Conservation (phyloP, 306 rosid species). For the Pyrus bretschneideri region DNA sequence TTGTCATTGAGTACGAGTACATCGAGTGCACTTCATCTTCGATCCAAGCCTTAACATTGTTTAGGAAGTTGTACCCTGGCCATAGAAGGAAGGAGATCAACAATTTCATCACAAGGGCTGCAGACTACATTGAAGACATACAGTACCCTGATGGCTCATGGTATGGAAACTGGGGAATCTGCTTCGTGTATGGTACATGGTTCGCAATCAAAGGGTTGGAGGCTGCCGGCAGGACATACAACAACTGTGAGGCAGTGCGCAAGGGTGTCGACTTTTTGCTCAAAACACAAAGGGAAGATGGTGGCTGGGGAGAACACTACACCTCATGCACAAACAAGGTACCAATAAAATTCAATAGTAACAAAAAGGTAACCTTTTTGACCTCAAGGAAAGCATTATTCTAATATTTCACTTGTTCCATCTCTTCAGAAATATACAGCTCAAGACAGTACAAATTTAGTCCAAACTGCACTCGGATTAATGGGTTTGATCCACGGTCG, state of each 20-base stretch:
- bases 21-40: constrained; percentile 42
- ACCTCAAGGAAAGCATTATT: not conserved
- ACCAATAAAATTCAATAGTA: not conserved
- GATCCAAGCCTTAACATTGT: constrained; percentile 25
- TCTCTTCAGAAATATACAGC: constrained; percentile 24
- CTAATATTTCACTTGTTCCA: not conserved
- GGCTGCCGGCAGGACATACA: constrained; percentile 20
- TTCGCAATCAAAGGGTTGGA: constrained; percentile 27
- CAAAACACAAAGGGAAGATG: constrained; percentile 25
- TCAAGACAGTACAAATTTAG: constrained; percentile 34
- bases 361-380: not conserved
- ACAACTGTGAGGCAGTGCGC: constrained; percentile 22
- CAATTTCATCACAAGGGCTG: constrained; percentile 31
- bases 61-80: constrained; percentile 28
- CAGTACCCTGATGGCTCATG: constrained; percentile 38
- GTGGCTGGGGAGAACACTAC: constrained; percentile 47
- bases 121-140: constrained; percentile 24
- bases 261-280: constrained; percentile 26
- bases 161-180: constrained; percentile 39
- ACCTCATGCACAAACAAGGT: constrained; percentile 36
- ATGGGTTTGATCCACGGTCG: constrained; percentile 35
- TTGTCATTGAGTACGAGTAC: constrained; percentile 40
- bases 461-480: constrained; percentile 35
- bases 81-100: constrained; percentile 37
- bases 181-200: constrained; percentile 33